Evolutionary conservation across 495 filamentous ascomycete genomes (phyloP).

Genomic region (Hypoxylon crocopeplum): DNA sequence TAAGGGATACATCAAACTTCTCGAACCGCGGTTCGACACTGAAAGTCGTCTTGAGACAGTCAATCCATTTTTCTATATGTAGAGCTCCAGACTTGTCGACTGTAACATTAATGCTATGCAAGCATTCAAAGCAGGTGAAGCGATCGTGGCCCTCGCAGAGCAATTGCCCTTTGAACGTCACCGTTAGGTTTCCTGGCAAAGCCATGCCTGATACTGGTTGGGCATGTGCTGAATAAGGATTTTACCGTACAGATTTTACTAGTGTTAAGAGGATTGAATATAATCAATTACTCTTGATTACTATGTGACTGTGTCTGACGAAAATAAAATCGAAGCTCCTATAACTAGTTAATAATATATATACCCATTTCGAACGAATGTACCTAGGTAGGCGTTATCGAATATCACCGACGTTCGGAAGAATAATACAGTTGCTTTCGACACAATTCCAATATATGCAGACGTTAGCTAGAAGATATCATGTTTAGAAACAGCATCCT

Average conservation of each 20-base stretch:
- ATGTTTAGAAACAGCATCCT: not conserved
- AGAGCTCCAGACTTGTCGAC: not conserved
- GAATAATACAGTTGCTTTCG: not conserved
- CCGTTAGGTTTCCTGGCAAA: not conserved
- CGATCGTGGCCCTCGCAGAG: slow-evolving; percentile 1
- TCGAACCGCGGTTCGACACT: slow-evolving; percentile 11
- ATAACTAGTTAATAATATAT: not conserved
- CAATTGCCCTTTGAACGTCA: not conserved
- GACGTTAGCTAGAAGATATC: too few species aligned
- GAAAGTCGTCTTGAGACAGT: not conserved
- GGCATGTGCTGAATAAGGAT: too few species aligned
- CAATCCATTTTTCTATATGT: not conserved
- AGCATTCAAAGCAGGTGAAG: slow-evolving; percentile 9
- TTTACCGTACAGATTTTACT: too few species aligned
- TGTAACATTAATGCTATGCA: slow-evolving; percentile 14
- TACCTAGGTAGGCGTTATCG: too few species aligned
- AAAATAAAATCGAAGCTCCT: too few species aligned
- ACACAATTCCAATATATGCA: not conserved
- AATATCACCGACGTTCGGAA: not conserved
- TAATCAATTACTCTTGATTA: too few species aligned
- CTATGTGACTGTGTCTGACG: too few species aligned
- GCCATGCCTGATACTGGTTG: not conserved
- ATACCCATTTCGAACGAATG: not conserved
- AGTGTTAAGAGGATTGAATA: too few species aligned
- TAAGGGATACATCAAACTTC: not conserved